phyloP scores from a whole-genome alignment of 1,284 basidiomycete species.

The Termitomyces sp. region DNA sequence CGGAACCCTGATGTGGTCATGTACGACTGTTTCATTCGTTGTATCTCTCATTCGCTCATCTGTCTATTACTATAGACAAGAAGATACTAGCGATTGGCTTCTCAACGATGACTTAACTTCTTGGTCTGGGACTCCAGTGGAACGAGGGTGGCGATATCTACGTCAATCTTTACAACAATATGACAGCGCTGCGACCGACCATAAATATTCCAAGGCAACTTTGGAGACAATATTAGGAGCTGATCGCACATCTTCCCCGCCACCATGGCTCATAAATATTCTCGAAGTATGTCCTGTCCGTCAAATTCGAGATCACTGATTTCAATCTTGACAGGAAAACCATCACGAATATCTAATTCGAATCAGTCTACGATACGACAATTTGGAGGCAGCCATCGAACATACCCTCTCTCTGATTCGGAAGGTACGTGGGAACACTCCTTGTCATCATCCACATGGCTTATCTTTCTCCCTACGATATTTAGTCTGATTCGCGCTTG shows the following conservation, averaged over 20 bases:
- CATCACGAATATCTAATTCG: slow-evolving; percentile 79
- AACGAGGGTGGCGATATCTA: slow-evolving; percentile 87
- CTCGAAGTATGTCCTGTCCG: slow-evolving; percentile 49
- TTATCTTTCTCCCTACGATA: neutral
- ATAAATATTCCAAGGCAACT: slow-evolving; percentile 69
- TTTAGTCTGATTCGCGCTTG: slow-evolving; percentile 55
- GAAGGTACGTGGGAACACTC: slow-evolving; percentile 44
- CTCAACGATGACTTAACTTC: slow-evolving; percentile 75
- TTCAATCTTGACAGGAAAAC: slow-evolving; percentile 41
- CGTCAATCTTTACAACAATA: slow-evolving; percentile 75
- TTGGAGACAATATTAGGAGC: slow-evolving; percentile 73
- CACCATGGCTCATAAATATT: slow-evolving; percentile 76
- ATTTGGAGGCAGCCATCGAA: slow-evolving; percentile 74
- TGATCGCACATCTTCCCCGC: slow-evolving; percentile 60
- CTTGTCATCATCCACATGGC: neutral
- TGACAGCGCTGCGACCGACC: slow-evolving; percentile 71
- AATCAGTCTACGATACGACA: slow-evolving; percentile 69
- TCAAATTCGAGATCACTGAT: slow-evolving; percentile 12
- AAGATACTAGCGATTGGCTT: slow-evolving; percentile 74
- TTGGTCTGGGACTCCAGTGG: slow-evolving; percentile 78
- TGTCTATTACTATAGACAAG: slow-evolving; percentile 39
- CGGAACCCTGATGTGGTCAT: slow-evolving; percentile 49
- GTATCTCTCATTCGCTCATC: slow-evolving; percentile 7
- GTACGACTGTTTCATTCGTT: slow-evolving; percentile 32
- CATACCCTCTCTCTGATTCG: slow-evolving; percentile 66